Conservation (phyloP, 2,329 filamentous ascomycete species). For the Aureobasidium sp. region DNA sequence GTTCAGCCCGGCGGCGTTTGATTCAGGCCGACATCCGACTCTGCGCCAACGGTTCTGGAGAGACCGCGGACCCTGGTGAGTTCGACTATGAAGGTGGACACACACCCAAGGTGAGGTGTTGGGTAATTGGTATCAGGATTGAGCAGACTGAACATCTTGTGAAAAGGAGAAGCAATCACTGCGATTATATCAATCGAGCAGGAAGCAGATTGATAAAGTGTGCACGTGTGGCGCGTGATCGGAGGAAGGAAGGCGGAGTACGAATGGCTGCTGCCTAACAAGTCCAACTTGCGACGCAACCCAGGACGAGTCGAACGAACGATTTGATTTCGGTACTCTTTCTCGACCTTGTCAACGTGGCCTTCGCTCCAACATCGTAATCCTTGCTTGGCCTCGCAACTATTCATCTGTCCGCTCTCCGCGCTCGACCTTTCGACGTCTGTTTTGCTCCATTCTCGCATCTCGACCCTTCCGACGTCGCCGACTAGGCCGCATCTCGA, state of each 20-base stretch:
- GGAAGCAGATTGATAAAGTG: background rate
- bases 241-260: constrained; percentile 4
- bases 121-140: background rate
- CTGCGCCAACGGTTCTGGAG: constrained; percentile 1
- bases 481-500: constrained; percentile 3
- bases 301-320: background rate
- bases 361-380: background rate
- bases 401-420: background rate
- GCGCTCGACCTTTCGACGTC: background rate
- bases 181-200: background rate
- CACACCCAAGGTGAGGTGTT: background rate
- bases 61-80: background rate
- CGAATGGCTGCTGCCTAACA: background rate
- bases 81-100: background rate
- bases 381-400: constrained; percentile 4
- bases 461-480: background rate
- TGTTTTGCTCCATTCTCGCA: background rate
- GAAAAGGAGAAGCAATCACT: background rate
- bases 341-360: constrained; percentile 4
- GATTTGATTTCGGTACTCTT: background rate
- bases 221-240: constrained; percentile 5
- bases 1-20: background rate
- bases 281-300: background rate
- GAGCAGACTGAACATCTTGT: background rate
- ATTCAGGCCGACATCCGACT: background rate